These are phyloP conservation scores for Colletotrichum sublineola DNA, from an alignment of 2,329 filamentous ascomycete species.

Conservation along the genomic window DNA sequence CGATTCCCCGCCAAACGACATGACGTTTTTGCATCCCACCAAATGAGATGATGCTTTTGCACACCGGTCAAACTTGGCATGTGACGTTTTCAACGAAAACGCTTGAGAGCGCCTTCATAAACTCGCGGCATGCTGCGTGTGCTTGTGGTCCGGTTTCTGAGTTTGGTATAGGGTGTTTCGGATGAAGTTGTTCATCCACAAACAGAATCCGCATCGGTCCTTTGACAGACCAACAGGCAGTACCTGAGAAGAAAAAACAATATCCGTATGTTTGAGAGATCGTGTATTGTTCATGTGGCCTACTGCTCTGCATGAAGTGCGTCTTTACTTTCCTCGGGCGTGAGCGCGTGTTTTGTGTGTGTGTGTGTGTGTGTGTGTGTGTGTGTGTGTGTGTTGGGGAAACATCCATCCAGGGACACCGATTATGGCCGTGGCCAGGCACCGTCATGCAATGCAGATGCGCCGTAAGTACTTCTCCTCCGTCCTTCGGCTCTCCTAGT, in stretches of 20 bases:
- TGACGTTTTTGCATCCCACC: neutral
- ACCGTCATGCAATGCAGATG: slow-evolving; percentile 19
- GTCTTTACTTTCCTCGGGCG: neutral
- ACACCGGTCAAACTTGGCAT: neutral
- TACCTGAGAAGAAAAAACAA: neutral
- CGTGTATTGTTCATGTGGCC: slow-evolving; percentile 14
- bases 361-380: neutral
- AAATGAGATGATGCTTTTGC: neutral
- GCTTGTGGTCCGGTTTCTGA: neutral
- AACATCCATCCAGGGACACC: neutral
- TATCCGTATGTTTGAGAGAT: neutral
- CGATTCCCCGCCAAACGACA: neutral
- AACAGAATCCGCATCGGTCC: neutral
- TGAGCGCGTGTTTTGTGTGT: too few species aligned
- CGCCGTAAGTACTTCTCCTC: neutral
- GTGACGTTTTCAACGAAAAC: neutral
- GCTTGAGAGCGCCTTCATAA: neutral
- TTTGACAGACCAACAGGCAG: neutral
- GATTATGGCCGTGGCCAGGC: slow-evolving; percentile 1
- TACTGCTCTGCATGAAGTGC: neutral
- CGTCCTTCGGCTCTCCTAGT: neutral
- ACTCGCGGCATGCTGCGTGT: too few species aligned
- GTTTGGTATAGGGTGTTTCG: neutral
- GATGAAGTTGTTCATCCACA: neutral
- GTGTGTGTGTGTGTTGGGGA: neutral